phyloP scores from a whole-genome alignment of 441 rosid species.

The Populus hybrid region DNA sequence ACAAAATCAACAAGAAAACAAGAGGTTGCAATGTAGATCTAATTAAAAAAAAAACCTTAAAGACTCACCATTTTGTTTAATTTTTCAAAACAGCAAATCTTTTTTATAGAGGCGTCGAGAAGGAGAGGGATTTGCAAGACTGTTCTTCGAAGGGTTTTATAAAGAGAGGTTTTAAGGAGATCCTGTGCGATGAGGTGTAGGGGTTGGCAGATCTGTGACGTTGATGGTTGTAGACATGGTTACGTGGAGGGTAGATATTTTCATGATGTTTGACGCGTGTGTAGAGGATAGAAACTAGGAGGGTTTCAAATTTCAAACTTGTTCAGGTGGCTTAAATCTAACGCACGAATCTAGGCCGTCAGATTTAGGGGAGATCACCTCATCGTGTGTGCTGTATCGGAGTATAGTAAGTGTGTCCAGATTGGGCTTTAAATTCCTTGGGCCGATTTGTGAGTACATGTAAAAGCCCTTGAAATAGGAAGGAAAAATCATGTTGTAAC shows the following conservation, averaged over 20 bases:
- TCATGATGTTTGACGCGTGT: neutral
- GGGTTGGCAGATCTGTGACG: neutral
- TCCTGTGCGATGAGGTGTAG: neutral
- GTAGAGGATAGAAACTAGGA: neutral
- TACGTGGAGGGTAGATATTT: neutral
- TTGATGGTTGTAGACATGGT: neutral
- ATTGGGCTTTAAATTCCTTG: neutral
- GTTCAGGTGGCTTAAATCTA: neutral
- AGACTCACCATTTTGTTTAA: neutral
- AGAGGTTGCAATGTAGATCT: neutral
- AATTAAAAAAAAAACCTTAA: too few relatives aligned
- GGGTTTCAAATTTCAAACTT: neutral
- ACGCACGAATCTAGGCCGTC: neutral
- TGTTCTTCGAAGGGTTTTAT: constrained; percentile 18
- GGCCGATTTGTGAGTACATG: neutral
- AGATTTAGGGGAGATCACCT: neutral
- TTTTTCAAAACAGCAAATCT: neutral
- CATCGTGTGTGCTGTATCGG: neutral
- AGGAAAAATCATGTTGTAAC: too few relatives aligned
- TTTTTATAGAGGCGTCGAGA: neutral
- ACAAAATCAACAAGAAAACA: neutral
- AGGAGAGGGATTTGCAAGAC: neutral
- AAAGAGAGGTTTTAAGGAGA: constrained; percentile 22
- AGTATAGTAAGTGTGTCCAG: neutral
- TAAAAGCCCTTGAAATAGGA: too few relatives aligned